Conservation (phyloP, 2,329 filamentous ascomycete genomes). For the Fusarium tricinctum region DNA sequence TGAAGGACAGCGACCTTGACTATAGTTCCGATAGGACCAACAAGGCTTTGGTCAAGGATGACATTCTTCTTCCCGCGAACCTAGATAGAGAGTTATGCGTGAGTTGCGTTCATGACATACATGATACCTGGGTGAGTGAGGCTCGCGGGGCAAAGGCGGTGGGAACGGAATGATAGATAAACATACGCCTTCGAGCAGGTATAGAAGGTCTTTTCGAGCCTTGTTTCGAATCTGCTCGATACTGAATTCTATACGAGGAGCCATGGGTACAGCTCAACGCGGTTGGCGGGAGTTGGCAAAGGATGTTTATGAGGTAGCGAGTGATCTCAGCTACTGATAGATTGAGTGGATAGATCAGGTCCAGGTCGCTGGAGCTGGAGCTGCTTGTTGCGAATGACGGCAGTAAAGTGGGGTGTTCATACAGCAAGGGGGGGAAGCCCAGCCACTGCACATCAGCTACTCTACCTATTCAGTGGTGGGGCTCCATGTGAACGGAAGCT, state of each 20-base stretch:
- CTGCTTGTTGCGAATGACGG: constrained; percentile 41
- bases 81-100: constrained; percentile 62
- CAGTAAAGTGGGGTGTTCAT: constrained; percentile 37
- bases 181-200: constrained; percentile 95
- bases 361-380: constrained; percentile 13
- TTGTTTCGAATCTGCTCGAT: constrained; percentile 82
- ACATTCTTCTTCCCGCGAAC: constrained; percentile 99
- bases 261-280: constrained; percentile 70
- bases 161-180: constrained; percentile 68
- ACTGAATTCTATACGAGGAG: constrained; percentile 78
- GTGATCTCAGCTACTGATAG: constrained; percentile 30
- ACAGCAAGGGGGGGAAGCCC: not conserved
- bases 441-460: constrained; percentile 2
- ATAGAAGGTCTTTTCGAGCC: constrained; percentile 88
- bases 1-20: constrained; percentile 96
- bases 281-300: constrained; percentile 25
- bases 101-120: constrained; percentile 18
- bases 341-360: constrained; percentile 11
- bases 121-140: not conserved
- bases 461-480: constrained; percentile 20
- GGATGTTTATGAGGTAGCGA: constrained; percentile 29
- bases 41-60: constrained; percentile 90
- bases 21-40: constrained; percentile 89
- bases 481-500: not conserved
- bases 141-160: constrained; percentile 32